phyloP scores from a whole-genome alignment of 805 yeast genomes.

The Candida fluviatilis region DNA sequence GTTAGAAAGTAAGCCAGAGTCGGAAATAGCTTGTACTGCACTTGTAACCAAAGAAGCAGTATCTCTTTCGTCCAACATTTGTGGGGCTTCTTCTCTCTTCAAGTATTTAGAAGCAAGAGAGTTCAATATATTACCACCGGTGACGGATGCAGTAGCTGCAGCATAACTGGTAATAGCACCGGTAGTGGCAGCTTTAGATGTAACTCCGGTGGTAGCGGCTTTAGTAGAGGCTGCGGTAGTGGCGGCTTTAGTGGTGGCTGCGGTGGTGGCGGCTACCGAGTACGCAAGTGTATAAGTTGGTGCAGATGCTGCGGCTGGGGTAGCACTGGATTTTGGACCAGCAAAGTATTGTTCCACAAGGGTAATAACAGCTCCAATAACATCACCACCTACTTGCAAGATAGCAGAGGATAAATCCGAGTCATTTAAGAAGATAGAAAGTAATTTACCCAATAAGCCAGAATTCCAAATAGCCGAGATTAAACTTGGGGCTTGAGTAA shows the following conservation, averaged over 20 bases:
- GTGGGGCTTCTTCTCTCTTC: slow-evolving; percentile 13
- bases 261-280: slow-evolving; percentile 2
- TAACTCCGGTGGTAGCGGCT: not conserved
- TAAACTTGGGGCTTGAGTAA: slow-evolving; percentile 39
- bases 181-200: not conserved
- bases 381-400: not conserved
- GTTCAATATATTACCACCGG: slow-evolving; percentile 9
- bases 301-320: no score
- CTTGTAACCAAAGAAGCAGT: slow-evolving; percentile 21
- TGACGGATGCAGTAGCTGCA: slow-evolving; percentile 1
- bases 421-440: not conserved
- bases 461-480: slow-evolving; percentile 38
- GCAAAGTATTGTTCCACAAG: slow-evolving; percentile 1
- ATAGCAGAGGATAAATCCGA: slow-evolving; percentile 1
- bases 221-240: slow-evolving; percentile 9
- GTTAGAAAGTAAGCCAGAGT: slow-evolving; percentile 29
- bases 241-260: slow-evolving; percentile 8
- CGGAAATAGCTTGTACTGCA: slow-evolving; percentile 25
- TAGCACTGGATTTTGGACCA: not conserved
- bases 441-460: slow-evolving; percentile 19
- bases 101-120: not conserved
- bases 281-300: no score
- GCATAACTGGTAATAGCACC: not conserved
- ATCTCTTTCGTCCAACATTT: slow-evolving; percentile 35
- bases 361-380: slow-evolving; percentile 1